Evolutionary conservation across 2,329 filamentous ascomycete genomes (phyloP), one percentile per base, ranked within the genome.

Genomic region (Paecilomyces fulvus): DNA sequence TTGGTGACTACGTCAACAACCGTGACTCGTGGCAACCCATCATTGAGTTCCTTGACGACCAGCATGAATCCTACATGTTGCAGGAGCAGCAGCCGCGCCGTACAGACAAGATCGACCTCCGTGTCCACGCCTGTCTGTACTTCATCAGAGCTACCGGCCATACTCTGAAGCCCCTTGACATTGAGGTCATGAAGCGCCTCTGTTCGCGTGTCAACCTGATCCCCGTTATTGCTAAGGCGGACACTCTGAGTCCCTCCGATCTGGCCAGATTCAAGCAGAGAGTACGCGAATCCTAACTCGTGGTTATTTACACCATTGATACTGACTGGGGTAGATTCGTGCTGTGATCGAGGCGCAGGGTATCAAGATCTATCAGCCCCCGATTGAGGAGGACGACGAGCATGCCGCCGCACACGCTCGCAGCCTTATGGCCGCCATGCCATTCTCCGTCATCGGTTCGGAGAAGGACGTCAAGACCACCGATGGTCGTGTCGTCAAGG

Each of bases 1-100:
- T 99, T 72, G 94, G 94, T 76, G 94, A 99, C 84, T 99, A 99
- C 73, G 94, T 99, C 75, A 99, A 99, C 88, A 99, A 99, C 85
- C 89, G 92, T 72, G 94, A 99, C 78, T 97, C 94, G 61, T 99
- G 94, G 94, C 95, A 96, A 84, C 94, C 94, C 74, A 97, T 99
- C 73, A 97, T 99, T 77, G 94, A 99, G 79, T 99, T 99, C 82
- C 83, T 99, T 70, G 94, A 99, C 78, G 94, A 99, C 79, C 94
- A 99, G 83, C 95, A 99, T 77, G 94, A 99, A 83, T 99, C 94
- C 37, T 99, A 99, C 79, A 99, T 99, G 94, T 84, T 99, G 73
- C 94, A 99, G 82, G 94, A 99, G 85, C 94, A 99, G 79, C 94
- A 99, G 80, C 94, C 95, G 67, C 90, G 90, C 77, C 91, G 94